phyloP scores from a whole-genome alignment of 176 grass and related monocot genomes.

The Oryza brachyantha region DNA sequence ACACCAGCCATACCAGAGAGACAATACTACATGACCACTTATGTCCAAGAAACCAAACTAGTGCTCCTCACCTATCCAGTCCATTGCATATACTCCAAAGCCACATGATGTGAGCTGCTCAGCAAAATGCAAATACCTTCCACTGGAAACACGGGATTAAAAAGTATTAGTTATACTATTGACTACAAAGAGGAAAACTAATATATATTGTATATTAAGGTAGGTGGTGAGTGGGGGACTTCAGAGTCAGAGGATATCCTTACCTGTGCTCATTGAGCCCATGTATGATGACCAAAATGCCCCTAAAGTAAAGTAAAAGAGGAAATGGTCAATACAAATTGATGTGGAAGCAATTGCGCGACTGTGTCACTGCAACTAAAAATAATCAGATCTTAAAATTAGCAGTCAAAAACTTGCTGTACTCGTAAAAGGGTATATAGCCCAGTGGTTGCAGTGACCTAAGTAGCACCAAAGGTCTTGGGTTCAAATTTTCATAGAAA shows the following conservation, averaged over 20 bases:
- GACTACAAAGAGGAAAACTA: background rate
- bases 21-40: background rate
- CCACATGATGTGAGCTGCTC: constrained; percentile 68
- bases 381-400: background rate
- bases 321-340: constrained; percentile 19
- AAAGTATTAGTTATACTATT: background rate
- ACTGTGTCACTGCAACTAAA: background rate
- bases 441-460: too few species aligned
- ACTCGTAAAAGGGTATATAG: too few species aligned
- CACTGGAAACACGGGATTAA: constrained; percentile 57
- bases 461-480: too few species aligned
- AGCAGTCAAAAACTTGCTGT: background rate
- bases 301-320: constrained; percentile 49
- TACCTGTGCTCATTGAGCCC: constrained; percentile 97
- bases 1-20: background rate
- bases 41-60: constrained; percentile 11
- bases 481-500: too few species aligned
- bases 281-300: constrained; percentile 86
- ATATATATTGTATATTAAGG: background rate
- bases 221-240: background rate
- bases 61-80: constrained; percentile 77
- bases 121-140: constrained; percentile 90
- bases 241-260: background rate
- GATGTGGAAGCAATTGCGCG: background rate
- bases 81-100: constrained; percentile 99